Evolutionary conservation across 2,329 filamentous ascomycete genomes (phyloP).

Genomic region (Nemania serpens): DNA sequence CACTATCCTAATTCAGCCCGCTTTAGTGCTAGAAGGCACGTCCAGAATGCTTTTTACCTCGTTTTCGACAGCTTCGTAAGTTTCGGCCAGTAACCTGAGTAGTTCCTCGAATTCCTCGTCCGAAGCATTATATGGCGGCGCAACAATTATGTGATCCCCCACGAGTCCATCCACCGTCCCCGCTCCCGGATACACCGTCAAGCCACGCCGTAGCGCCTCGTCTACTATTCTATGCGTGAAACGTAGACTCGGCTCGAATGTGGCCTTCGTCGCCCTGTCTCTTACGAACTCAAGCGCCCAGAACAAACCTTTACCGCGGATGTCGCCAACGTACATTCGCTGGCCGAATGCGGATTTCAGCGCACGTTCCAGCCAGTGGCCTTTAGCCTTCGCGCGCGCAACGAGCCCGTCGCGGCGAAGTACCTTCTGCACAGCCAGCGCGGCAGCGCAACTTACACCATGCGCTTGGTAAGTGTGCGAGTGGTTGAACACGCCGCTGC

Average conservation of each 20-base stretch:
- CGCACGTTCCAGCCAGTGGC: conserved; percentile 37
- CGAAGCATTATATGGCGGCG: conserved; percentile 34
- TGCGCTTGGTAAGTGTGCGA: conserved; percentile 61
- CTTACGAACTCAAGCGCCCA: conserved; percentile 51
- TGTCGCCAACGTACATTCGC: conserved; percentile 47
- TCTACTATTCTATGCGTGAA: conserved; percentile 8
- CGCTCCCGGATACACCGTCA: conserved; percentile 31
- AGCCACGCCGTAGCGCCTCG: background rate
- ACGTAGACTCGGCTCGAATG: conserved; percentile 38
- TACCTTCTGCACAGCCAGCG: conserved; percentile 48
- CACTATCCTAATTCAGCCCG: too few relatives aligned
- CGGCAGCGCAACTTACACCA: conserved; percentile 46
- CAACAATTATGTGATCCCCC: conserved; percentile 35
- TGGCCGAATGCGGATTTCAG: conserved; percentile 39
- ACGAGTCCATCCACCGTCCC: conserved; percentile 21
- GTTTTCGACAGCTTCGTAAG: too few relatives aligned
- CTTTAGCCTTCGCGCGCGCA: conserved; percentile 43
- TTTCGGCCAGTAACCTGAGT: too few relatives aligned
- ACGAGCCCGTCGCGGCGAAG: conserved; percentile 44
- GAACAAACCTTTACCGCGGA: conserved; percentile 51
- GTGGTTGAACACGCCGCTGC: conserved; percentile 54
- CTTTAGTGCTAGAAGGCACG: too few relatives aligned
- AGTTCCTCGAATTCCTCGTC: conserved; percentile 23
- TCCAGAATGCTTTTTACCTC: too few relatives aligned
- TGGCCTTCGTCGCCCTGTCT: conserved; percentile 41